These are phyloP conservation scores for Yarrowia bubula DNA, from an alignment of 805 yeast genomes.

Conservation along the genomic window DNA sequence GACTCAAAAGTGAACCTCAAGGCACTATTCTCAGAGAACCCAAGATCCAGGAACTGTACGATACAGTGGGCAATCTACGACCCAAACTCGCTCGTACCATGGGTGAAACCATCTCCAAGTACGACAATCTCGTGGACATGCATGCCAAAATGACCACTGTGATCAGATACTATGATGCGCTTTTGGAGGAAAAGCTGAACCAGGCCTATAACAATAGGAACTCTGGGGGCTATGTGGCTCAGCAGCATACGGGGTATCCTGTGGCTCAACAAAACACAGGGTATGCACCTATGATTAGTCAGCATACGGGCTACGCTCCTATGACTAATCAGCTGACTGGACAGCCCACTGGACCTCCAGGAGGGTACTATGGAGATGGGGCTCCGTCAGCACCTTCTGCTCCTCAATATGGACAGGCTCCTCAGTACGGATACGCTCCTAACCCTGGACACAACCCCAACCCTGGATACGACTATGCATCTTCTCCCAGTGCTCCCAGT, in stretches of 20 bases:
- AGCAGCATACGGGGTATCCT: not conserved
- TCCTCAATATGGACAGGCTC: not conserved
- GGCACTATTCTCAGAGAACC: conserved; percentile 48
- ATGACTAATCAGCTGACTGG: not conserved
- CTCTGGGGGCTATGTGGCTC: not conserved
- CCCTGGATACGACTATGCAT: conserved; percentile 17
- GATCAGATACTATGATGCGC: conserved; percentile 69
- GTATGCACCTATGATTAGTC: not conserved
- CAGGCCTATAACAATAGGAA: conserved; percentile 37
- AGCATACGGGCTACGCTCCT: not conserved
- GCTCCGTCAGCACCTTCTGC: not conserved
- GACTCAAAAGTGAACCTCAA: conserved; percentile 48
- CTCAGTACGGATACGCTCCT: not conserved
- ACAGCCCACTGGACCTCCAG: not conserved
- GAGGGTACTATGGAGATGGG: not conserved
- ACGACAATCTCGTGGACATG: conserved; percentile 67
- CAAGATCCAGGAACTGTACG: conserved; percentile 56
- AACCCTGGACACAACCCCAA: not conserved
- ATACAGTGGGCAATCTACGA: conserved; percentile 56
- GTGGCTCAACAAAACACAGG: not conserved
- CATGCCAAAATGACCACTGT: conserved; percentile 76
- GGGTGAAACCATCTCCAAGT: conserved; percentile 55
- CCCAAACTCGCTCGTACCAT: conserved; percentile 68
- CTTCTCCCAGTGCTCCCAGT: conserved; percentile 12
- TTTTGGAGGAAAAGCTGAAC: conserved; percentile 58